These are phyloP conservation scores for Plasmodium reichenowi DNA, from an alignment of 169 alveolate genomes.

Conservation along the genomic window DNA sequence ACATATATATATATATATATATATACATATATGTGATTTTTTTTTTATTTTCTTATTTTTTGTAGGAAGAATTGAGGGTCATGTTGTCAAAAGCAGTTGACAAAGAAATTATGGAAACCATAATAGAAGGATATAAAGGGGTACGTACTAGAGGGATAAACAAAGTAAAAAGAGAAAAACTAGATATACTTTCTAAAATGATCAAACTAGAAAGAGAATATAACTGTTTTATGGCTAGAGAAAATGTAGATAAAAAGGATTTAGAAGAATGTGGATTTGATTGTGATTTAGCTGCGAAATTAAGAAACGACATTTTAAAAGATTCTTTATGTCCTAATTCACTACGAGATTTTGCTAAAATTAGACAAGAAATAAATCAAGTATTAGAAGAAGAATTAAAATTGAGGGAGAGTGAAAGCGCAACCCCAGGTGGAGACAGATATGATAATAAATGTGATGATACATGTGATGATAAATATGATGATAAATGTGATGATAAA, in stretches of 20 bases:
- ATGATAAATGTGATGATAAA: neutral
- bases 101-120: constrained; percentile 62
- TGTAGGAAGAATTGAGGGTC: constrained; percentile 50
- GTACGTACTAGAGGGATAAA: constrained; percentile 64
- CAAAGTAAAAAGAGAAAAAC: constrained; percentile 57
- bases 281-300: constrained; percentile 66
- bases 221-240: constrained; percentile 71
- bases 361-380: constrained; percentile 54
- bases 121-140: constrained; percentile 67
- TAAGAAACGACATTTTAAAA: constrained; percentile 53
- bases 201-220: constrained; percentile 58
- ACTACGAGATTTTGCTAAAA: constrained; percentile 62
- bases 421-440: neutral
- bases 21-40: neutral
- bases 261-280: constrained; percentile 74
- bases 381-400: constrained; percentile 61
- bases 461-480: neutral
- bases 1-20: neutral
- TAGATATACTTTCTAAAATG: constrained; percentile 70
- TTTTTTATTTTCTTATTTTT: neutral
- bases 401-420: constrained; percentile 37
- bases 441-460: too few species aligned
- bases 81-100: constrained; percentile 67
- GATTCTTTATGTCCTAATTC: constrained; percentile 59
- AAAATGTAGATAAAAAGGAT: constrained; percentile 66